phyloP scores from a whole-genome alignment of 352 stramenopile genomes.

The Blastocystis sp. region DNA sequence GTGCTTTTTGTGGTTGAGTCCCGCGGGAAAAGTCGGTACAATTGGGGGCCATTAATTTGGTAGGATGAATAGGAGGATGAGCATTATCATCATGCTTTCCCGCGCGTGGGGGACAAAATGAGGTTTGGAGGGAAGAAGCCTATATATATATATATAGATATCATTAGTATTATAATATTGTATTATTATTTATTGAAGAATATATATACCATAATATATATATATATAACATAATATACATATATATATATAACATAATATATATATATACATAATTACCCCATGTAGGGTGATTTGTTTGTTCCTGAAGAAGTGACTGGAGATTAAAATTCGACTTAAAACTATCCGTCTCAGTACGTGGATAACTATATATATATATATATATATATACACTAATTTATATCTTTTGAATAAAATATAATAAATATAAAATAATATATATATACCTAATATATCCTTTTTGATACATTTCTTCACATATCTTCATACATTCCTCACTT shows the following conservation, averaged over 20 bases:
- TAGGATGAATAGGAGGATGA: constrained; percentile 94
- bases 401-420: no score
- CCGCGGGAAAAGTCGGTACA: constrained; percentile 41
- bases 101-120: constrained; percentile 60
- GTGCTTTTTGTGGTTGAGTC: constrained; percentile 54
- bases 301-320: constrained; percentile 52
- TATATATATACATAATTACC: constrained; percentile 54
- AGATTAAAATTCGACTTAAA: constrained; percentile 79
- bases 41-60: constrained; percentile 63
- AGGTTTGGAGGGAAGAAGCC: no score
- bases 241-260: no score
- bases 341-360: constrained; percentile 92
- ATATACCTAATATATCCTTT: constrained; percentile 70
- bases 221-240: no score
- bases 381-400: no score
- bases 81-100: constrained; percentile 80
- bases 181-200: no score
- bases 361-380: constrained; percentile 68
- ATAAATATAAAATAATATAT: no score
- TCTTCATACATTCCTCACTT: constrained; percentile 81
- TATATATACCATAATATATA: no score
- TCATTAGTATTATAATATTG: no score
- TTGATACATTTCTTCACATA: constrained; percentile 83
- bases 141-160: no score
- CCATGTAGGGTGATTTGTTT: constrained; percentile 56